Conservation (phyloP, 2,329 filamentous ascomycete species). For the Pyricularia sp. region DNA sequence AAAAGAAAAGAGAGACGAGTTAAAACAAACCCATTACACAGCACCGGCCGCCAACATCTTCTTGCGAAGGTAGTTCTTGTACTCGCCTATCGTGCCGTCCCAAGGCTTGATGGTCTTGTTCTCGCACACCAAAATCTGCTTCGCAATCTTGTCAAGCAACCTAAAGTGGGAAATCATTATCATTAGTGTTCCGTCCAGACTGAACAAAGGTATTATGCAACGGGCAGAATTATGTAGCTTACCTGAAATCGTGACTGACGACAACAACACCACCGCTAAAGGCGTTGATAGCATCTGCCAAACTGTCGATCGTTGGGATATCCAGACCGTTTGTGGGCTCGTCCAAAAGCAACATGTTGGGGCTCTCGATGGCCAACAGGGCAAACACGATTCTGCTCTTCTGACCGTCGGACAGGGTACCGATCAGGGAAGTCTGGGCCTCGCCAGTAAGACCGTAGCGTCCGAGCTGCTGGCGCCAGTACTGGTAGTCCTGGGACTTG, state of each 20-base stretch:
- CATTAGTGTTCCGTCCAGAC: not conserved
- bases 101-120: slow-evolving; percentile 88
- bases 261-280: slow-evolving; percentile 96
- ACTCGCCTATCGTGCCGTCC: slow-evolving; percentile 82
- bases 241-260: slow-evolving; percentile 98
- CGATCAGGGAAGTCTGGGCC: slow-evolving; percentile 93
- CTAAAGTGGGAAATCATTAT: slow-evolving; percentile 33
- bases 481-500: slow-evolving; percentile 95
- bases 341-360: slow-evolving; percentile 96
- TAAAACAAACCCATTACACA: slow-evolving; percentile 47
- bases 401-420: slow-evolving; percentile 93
- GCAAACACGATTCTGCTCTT: slow-evolving; percentile 98
- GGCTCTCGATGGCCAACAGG: slow-evolving; percentile 84
- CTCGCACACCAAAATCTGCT: slow-evolving; percentile 99
- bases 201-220: slow-evolving; percentile 1
- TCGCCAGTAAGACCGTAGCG: slow-evolving; percentile 90
- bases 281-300: slow-evolving; percentile 95
- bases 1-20: slow-evolving; percentile 2
- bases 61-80: slow-evolving; percentile 98
- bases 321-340: slow-evolving; percentile 99
- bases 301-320: slow-evolving; percentile 94
- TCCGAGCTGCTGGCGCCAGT: slow-evolving; percentile 97
- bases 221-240: slow-evolving; percentile 25
- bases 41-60: slow-evolving; percentile 91
- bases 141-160: slow-evolving; percentile 97